Conservation (phyloP, 2,329 filamentous ascomycete species). For the Hymenoscyphus fraxineus region DNA sequence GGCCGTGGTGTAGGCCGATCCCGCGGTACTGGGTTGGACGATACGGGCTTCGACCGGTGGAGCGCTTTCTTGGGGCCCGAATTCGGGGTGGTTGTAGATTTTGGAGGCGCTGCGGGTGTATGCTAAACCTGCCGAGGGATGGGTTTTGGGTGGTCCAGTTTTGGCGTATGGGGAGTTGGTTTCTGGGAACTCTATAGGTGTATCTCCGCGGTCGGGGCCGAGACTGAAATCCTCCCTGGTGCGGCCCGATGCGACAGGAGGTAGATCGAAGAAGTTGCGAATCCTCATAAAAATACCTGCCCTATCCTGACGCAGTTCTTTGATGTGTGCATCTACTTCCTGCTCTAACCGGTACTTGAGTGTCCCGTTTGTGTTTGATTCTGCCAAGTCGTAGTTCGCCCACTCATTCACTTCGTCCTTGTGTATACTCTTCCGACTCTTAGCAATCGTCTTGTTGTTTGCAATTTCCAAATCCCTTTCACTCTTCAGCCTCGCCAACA, state of each 20-base stretch:
- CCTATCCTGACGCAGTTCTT: conserved; percentile 49
- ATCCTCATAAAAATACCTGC: conserved; percentile 50
- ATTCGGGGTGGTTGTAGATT: conserved; percentile 56
- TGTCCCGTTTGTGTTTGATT: not conserved
- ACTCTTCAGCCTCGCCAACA: conserved; percentile 41
- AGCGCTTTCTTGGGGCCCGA: conserved; percentile 52
- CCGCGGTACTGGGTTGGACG: conserved; percentile 43
- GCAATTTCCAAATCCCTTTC: conserved; percentile 39
- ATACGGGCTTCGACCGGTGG: conserved; percentile 56
- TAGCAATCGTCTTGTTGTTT: conserved; percentile 15
- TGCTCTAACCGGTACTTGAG: conserved; percentile 34
- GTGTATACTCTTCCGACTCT: no score
- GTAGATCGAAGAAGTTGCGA: conserved; percentile 58
- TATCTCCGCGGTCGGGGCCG: no score
- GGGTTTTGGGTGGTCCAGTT: conserved; percentile 54
- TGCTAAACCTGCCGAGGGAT: conserved; percentile 61
- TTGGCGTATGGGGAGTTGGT: conserved; percentile 39
- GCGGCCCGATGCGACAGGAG: conserved; percentile 20
- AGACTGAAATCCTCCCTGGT: no score
- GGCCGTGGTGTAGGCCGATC: conserved; percentile 26
- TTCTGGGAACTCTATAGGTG: not conserved
- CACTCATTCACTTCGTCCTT: no score
- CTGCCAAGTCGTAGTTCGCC: not conserved
- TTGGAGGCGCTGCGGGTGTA: conserved; percentile 54
- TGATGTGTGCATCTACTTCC: conserved; percentile 50